A percentile compares a stretch with the other conserved stretches of the same genome.
phyloP scores from a whole-genome alignment of 768 basidiomycete species.

The Tricholoma matsutake region DNA sequence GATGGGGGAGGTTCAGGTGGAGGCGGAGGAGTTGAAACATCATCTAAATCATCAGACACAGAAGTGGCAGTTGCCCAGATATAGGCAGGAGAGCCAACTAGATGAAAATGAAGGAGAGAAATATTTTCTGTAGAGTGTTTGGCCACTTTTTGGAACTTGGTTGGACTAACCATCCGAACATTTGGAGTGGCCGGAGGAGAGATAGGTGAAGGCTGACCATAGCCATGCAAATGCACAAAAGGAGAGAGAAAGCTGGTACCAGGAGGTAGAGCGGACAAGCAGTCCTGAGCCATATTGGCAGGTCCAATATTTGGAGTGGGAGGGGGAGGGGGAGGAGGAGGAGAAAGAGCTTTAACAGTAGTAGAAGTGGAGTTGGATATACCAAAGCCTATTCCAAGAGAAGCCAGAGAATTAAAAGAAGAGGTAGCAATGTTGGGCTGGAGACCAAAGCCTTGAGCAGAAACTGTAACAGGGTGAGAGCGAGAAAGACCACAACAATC shows the following conservation, averaged over 20 bases:
- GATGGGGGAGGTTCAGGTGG: background rate
- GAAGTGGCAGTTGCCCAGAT: background rate
- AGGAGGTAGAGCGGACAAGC: too few relatives aligned
- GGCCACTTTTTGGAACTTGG: background rate
- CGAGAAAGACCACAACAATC: slow-evolving; percentile 19
- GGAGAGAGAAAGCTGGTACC: background rate
- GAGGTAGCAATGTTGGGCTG: slow-evolving; percentile 5
- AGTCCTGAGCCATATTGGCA: too few relatives aligned
- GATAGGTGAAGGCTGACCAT: slow-evolving; percentile 2
- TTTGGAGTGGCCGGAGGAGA: background rate
- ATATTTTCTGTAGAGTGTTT: background rate
- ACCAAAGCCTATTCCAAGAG: slow-evolving; percentile 29
- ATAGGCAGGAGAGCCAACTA: background rate
- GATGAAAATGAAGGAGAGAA: background rate
- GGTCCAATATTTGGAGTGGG: too few relatives aligned
- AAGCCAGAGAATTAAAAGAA: slow-evolving; percentile 15
- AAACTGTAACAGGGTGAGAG: slow-evolving; percentile 10
- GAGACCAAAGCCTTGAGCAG: slow-evolving; percentile 25
- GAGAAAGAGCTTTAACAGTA: too few relatives aligned
- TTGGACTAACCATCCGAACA: background rate
- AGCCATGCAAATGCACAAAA: background rate
- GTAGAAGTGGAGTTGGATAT: slow-evolving; percentile 4
- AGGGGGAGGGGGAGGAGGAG: too few relatives aligned
- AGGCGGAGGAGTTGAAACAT: background rate
- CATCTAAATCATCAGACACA: background rate